Base-by-base conservation (phyloP, 805 yeast genomes). In the Brettanomyces nanus region DNA sequence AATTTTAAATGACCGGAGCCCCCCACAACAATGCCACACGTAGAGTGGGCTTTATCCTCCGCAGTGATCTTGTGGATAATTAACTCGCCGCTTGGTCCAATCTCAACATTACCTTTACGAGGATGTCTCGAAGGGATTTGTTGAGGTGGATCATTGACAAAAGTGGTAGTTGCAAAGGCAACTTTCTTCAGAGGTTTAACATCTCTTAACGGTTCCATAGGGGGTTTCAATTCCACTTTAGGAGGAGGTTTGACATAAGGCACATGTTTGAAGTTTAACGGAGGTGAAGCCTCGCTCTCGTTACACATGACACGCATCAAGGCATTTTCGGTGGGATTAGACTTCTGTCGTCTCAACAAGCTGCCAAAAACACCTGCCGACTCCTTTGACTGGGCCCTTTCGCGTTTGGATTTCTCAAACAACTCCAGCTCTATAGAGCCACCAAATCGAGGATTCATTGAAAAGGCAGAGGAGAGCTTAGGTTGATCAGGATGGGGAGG, bases 51-150 rank as follows among this genome's bases (percentile, higher is more conserved):
- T 36, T 49, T 49, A 10, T 54, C 63, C 30, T 54, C 57, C 5
- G 63, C 61, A 23, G 49, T 51, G 11, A 56, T 30, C 31, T 56
- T 59, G 39, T 60, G 62, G 19, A 61, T 53, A 21, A 59, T 49
- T 15, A 63, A 43, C 30, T 53, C 59, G 19, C 66, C 66, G 39
- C 61, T 57, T 3, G 48, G 19, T 19, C 51, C 47, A 25, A 61
- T 45, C 36, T 63, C 67, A 18, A 80, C 87, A 52, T 85, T 81
- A 6, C 97, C 96, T 48, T 71, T 69, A 46, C 80, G 68, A 5
- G 97, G 96, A 42, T 69, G 71, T 52, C 95, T 65, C 2, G 95
- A 82, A 2, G 97, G 97, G 43, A 89, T 83, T 54, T 87, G 95
- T 53, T 89, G 97, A 1, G 95, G 95, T 2, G 97, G 97, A 57